Base-by-base conservation (phyloP, 768 basidiomycete species). In the Mycena venus region DNA sequence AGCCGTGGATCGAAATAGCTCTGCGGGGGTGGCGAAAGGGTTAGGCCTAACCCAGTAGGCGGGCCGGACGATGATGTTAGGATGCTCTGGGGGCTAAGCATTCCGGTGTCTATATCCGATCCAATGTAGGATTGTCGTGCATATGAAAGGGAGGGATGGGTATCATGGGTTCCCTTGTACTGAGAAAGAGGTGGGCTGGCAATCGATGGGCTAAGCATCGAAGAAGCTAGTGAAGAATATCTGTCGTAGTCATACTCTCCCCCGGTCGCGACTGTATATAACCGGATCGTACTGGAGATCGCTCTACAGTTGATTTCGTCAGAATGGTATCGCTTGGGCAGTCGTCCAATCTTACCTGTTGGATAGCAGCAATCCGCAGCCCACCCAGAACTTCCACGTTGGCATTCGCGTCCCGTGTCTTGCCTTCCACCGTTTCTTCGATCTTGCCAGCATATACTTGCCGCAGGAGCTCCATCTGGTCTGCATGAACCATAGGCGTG, bases 231-330 rank as follows among this genome's bases (percentile, higher is more conserved):
- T 69, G 92, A 80, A 3, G 91, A 92, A 29, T 89, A 88, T 59
- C 86, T 85, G 70, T 95, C 94, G 90, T 91, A 92, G 75, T 93
- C 92, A 29, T 88, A 80, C 78, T 93, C 90, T 55, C 91, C 91
- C n/a, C 62, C 90, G 85, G 78, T 93, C 91, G 34, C 90, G 88
- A 66, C 84, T 85, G 78, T 92, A 93, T 34, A 89, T 77, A 23
- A 83, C 83, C 10, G 90, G 90, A 69, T 93, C 91, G 78, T 90
- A 91, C 76, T 90, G 88, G 60, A 92, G 84, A 58, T 92, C 88
- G 70, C 80, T 80, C 85, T 90, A 36, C n/a, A 68, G 7, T 49
- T 29, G 56, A 55, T n/a, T 56, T 36, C 32, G 47, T 77, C 40
- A 70, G 70, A 55, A 47, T 23, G 62, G 47, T 42, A n/a, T 42